A percentile compares a stretch with the other conserved stretches of the same genome.
phyloP scores from a whole-genome alignment of 768 basidiomycete species.

The Mycena galopus region DNA sequence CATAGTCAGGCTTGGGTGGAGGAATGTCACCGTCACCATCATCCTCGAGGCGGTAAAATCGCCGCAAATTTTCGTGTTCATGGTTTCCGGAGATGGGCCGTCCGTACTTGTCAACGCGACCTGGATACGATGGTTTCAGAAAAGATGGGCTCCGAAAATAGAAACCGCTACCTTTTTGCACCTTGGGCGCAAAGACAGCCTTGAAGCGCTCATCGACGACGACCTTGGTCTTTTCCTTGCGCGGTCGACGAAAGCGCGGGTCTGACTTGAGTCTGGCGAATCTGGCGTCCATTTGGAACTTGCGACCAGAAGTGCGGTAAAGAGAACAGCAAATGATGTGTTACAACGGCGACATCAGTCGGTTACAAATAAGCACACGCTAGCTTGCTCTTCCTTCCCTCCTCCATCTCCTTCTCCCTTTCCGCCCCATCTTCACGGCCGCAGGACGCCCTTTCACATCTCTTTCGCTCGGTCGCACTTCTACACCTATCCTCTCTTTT shows the following conservation, averaged over 20 bases:
- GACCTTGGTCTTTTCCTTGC: constrained; percentile 84
- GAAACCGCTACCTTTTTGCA: constrained; percentile 52
- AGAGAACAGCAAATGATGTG: neutral
- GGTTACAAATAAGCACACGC: neutral
- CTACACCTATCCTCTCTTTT: constrained; percentile 41
- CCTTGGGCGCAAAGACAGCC: constrained; percentile 70
- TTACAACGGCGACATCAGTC: constrained; percentile 17
- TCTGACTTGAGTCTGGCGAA: constrained; percentile 91
- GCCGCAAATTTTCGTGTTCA: constrained; percentile 80
- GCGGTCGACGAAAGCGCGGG: constrained; percentile 91
- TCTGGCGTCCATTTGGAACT: constrained; percentile 65
- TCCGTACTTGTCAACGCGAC: constrained; percentile 91
- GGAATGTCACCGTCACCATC: constrained; percentile 51
- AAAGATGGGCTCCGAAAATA: constrained; percentile 11
- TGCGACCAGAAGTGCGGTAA: constrained; percentile 65
- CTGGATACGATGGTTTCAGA: constrained; percentile 50
- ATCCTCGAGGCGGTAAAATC: constrained; percentile 82
- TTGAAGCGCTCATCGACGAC: constrained; percentile 95
- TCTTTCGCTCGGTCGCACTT: constrained; percentile 38
- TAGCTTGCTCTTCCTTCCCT: neutral
- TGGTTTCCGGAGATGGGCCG: constrained; percentile 75
- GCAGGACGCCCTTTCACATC: constrained; percentile 40
- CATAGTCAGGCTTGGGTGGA: constrained; percentile 75
- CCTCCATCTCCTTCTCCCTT: constrained; percentile 29
- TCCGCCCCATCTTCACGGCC: constrained; percentile 28